These are phyloP conservation scores for Clitopilus hobsonii DNA, from an alignment of 768 basidiomycete genomes.

Conservation along the genomic window DNA sequence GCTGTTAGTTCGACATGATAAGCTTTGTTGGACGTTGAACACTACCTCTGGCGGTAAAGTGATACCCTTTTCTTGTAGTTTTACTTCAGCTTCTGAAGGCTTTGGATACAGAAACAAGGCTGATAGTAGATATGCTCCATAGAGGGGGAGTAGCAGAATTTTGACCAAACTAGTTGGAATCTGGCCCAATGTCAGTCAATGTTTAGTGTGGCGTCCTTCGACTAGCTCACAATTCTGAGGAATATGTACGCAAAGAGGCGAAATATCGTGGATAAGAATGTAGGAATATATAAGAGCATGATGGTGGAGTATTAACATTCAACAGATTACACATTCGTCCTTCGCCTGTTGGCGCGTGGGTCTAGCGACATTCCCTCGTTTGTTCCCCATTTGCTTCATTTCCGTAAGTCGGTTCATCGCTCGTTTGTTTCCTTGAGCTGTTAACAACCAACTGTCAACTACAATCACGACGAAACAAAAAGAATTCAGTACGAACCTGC, in stretches of 20 bases:
- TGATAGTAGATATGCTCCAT: conserved; percentile 21
- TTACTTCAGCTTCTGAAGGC: neutral
- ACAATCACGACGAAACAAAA: neutral
- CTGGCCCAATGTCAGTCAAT: conserved; percentile 15
- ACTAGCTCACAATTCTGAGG: conserved; percentile 40
- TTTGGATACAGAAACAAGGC: conserved; percentile 11
- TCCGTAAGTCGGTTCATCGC: conserved; percentile 96
- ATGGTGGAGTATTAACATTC: conserved; percentile 8
- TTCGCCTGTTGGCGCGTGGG: conserved; percentile 93
- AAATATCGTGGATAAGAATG: conserved; percentile 31
- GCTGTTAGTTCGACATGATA: conserved; percentile 4
- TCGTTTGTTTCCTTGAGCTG: conserved; percentile 97
- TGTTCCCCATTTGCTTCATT: conserved; percentile 86
- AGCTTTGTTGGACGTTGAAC: neutral
- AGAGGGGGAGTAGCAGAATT: conserved; percentile 25
- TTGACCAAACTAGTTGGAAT: conserved; percentile 33
- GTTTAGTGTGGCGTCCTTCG: neutral
- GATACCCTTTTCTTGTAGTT: conserved; percentile 6
- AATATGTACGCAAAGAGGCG: conserved; percentile 43
- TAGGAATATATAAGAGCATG: conserved; percentile 16
- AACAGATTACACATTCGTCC: conserved; percentile 88
- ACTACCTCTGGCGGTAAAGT: conserved; percentile 2
- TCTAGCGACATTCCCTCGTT: conserved; percentile 69
- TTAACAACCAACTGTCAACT: neutral
- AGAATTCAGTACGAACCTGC: conserved; percentile 62